These are phyloP conservation scores for Colletotrichum echinochloae DNA, from an alignment of 2,329 filamentous ascomycete genomes.

Conservation along the genomic window DNA sequence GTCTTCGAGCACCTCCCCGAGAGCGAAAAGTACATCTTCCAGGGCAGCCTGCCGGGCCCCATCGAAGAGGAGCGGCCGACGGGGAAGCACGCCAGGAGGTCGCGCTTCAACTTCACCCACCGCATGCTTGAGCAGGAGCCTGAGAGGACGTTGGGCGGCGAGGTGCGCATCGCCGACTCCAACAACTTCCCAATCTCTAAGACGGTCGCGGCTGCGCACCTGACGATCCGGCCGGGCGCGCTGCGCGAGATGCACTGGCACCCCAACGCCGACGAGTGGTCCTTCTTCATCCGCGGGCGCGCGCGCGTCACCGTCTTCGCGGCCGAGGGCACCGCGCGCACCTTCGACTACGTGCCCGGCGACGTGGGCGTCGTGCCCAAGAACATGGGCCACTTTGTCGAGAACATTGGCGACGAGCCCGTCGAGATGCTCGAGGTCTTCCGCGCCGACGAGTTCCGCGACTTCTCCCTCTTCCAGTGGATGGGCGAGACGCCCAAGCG, in stretches of 20 bases:
- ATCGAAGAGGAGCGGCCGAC: conserved; percentile 74
- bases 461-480: conserved; percentile 82
- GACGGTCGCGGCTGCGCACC: conserved; percentile 78
- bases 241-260: conserved; percentile 89
- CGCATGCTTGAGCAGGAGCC: conserved; percentile 78
- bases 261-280: conserved; percentile 83
- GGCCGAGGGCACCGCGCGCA: conserved; percentile 75
- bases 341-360: conserved; percentile 80
- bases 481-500: conserved; percentile 77
- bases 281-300: conserved; percentile 79
- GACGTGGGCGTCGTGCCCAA: conserved; percentile 82
- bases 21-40: conserved; percentile 82
- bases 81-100: conserved; percentile 72
- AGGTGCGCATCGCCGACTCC: conserved; percentile 81
- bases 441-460: conserved; percentile 76
- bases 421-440: conserved; percentile 83
- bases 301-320: conserved; percentile 82
- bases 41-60: conserved; percentile 72
- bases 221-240: conserved; percentile 77
- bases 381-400: conserved; percentile 85
- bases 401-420: conserved; percentile 82
- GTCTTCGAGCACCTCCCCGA: conserved; percentile 76
- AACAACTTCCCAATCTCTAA: conserved; percentile 80
- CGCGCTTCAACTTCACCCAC: conserved; percentile 77
- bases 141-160: conserved; percentile 73